Percentiles rank a stretch among this genome's conserved stretches.
Conservation (phyloP, 441 rosid species). For the Flueggea neowawraea region DNA sequence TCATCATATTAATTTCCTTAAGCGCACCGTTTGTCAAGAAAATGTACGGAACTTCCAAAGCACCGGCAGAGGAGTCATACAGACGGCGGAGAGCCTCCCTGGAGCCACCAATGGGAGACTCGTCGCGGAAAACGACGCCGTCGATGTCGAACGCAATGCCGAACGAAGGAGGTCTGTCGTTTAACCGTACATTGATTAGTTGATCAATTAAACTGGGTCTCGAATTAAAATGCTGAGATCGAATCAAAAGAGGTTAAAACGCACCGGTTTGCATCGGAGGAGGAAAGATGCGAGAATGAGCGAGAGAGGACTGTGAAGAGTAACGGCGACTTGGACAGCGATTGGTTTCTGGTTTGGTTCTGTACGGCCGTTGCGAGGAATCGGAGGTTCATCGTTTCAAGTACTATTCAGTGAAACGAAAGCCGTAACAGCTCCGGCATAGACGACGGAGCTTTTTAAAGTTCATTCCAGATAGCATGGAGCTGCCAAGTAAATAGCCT, state of each 20-base stretch:
- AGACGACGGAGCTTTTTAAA: no score
- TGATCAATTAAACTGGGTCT: neutral
- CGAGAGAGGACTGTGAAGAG: slow-evolving; percentile 19
- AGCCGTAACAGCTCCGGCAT: no score
- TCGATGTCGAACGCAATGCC: slow-evolving; percentile 76
- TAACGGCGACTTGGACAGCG: neutral
- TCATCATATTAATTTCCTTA: neutral
- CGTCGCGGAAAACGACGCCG: slow-evolving; percentile 59
- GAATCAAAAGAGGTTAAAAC: neutral
- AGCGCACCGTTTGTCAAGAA: slow-evolving; percentile 80
- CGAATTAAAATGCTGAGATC: neutral
- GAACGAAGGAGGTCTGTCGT: slow-evolving; percentile 44
- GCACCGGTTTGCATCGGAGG: slow-evolving; percentile 6
- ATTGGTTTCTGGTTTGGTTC: slow-evolving; percentile 10
- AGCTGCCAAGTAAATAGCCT: no score
- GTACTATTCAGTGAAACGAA: no score
- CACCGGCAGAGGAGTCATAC: slow-evolving; percentile 34
- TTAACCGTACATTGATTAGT: neutral
- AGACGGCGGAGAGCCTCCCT: slow-evolving; percentile 46
- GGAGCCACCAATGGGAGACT: slow-evolving; percentile 58
- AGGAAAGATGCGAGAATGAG: slow-evolving; percentile 18
- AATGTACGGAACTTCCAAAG: slow-evolving; percentile 59
- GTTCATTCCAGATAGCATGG: no score
- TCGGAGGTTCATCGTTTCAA: neutral
- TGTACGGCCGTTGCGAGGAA: slow-evolving; percentile 13